Percentiles rank a stretch among this genome's conserved stretches.
Conservation (phyloP, 495 filamentous ascomycete genomes). For the Lindgomyces ingoldianus region DNA sequence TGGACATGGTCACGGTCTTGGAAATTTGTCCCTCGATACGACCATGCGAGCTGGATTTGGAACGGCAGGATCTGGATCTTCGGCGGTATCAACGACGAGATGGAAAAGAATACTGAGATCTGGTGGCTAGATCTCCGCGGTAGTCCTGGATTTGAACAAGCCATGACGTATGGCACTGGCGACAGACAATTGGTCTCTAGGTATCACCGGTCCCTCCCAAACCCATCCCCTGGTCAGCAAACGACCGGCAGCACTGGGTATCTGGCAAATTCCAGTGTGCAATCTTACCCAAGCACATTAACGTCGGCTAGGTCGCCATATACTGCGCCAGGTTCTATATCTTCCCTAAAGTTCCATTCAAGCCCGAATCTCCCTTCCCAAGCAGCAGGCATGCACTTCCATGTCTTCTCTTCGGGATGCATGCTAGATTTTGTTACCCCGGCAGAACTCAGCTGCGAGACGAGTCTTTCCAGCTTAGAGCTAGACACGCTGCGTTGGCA, state of each 20-base stretch:
- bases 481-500: constrained; percentile 87
- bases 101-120: constrained; percentile 92
- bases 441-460: constrained; percentile 86
- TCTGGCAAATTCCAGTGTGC: constrained; percentile 84
- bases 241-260: constrained; percentile 64
- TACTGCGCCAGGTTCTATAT: constrained; percentile 84
- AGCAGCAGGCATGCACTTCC: constrained; percentile 87
- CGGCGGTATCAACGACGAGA: constrained; percentile 87
- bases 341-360: constrained; percentile 83
- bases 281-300: constrained; percentile 54
- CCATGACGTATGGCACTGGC: constrained; percentile 65
- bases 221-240: constrained; percentile 18
- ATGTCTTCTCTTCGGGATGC: constrained; percentile 89
- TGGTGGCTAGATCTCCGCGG: constrained; percentile 96
- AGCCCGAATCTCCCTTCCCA: constrained; percentile 85
- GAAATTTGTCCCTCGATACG: constrained; percentile 90
- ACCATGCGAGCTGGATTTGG: constrained; percentile 92
- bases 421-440: constrained; percentile 92
- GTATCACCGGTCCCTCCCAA: constrained; percentile 26
- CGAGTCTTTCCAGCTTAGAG: constrained; percentile 84
- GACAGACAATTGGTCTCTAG: constrained; percentile 53
- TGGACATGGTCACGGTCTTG: constrained; percentile 97
- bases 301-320: constrained; percentile 62
- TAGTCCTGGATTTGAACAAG: constrained; percentile 77
- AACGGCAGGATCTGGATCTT: constrained; percentile 94